Evolutionary conservation across 2,329 filamentous ascomycete genomes (phyloP).

Genomic region (Aspergillus latus): DNA sequence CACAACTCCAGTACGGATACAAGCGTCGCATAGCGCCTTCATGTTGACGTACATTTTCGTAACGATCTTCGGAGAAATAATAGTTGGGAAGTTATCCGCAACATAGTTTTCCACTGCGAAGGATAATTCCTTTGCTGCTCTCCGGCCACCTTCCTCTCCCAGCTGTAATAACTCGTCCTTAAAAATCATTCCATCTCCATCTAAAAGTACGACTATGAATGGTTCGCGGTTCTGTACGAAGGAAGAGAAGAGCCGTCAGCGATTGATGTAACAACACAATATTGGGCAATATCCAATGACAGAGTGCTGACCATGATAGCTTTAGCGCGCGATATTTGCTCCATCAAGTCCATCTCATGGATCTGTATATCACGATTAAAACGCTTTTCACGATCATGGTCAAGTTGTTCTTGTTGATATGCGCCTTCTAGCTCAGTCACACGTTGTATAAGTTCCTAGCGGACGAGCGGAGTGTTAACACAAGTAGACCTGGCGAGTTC

Average conservation of each 20-base stretch:
- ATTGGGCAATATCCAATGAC: neutral
- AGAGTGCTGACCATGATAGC: conserved; percentile 43
- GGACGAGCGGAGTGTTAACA: conserved; percentile 19
- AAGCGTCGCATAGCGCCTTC: conserved; percentile 51
- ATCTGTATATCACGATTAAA: conserved; percentile 51
- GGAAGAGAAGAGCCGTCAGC: conserved; percentile 10
- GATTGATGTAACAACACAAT: neutral
- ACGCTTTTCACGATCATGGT: conserved; percentile 49
- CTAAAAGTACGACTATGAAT: conserved; percentile 56
- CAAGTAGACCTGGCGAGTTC: conserved; percentile 4
- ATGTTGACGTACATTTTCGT: conserved; percentile 57
- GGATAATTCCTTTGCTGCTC: conserved; percentile 53
- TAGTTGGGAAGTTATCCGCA: conserved; percentile 38
- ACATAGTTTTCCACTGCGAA: conserved; percentile 47
- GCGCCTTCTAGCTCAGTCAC: conserved; percentile 46
- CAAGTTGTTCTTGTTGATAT: conserved; percentile 45
- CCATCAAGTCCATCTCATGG: conserved; percentile 49
- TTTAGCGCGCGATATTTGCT: conserved; percentile 47
- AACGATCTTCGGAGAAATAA: conserved; percentile 51
- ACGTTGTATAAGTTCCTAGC: conserved; percentile 48
- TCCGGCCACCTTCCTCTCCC: conserved; percentile 54
- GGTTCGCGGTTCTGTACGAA: conserved; percentile 50
- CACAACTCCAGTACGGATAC: conserved; percentile 48
- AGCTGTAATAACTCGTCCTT: conserved; percentile 50
- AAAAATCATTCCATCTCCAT: conserved; percentile 59